Percentiles rank a stretch among this genome's conserved stretches.
Conservation (phyloP, 441 rosid species). For the Flueggea neowawraea region DNA sequence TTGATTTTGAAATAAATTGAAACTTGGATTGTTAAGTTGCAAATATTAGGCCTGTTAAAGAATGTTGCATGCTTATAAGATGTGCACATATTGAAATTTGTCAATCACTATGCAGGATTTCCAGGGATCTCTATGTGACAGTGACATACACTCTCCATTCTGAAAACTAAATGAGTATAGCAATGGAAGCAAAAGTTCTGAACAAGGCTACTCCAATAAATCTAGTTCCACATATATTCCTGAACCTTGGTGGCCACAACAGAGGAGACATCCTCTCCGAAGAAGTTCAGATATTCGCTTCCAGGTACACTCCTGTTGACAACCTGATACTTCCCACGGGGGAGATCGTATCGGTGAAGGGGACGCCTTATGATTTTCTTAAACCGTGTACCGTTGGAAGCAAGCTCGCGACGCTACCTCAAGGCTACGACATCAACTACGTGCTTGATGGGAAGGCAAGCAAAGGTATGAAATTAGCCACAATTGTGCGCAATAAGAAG, state of each 20-base stretch:
- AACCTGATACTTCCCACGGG: conserved; percentile 30
- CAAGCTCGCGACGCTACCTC: conserved; percentile 39
- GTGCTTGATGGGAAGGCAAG: conserved; percentile 37
- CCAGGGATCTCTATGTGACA: conserved; percentile 46
- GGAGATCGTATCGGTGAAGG: background rate
- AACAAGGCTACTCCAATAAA: conserved; percentile 81
- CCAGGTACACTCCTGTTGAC: conserved; percentile 59
- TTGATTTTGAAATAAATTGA: no score
- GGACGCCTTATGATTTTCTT: conserved; percentile 57
- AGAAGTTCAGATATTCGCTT: conserved; percentile 53
- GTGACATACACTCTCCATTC: conserved; percentile 41
- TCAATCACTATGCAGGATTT: conserved; percentile 40
- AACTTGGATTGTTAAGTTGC: no score
- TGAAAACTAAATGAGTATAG: conserved; percentile 33
- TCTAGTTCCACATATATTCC: conserved; percentile 75
- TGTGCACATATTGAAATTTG: no score
- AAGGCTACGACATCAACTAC: conserved; percentile 76
- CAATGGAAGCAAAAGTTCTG: conserved; percentile 56
- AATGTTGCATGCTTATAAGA: no score
- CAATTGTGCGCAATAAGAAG: conserved; percentile 42
- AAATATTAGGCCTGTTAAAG: no score
- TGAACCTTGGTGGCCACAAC: conserved; percentile 83
- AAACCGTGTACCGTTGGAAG: conserved; percentile 38
- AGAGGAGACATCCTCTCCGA: conserved; percentile 64
- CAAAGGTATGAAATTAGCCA: conserved; percentile 33